Evolutionary conservation across 306 rosid genomes (phyloP), one percentile per base, ranked within the genome.

Genomic region (Lupinus albus): DNA sequence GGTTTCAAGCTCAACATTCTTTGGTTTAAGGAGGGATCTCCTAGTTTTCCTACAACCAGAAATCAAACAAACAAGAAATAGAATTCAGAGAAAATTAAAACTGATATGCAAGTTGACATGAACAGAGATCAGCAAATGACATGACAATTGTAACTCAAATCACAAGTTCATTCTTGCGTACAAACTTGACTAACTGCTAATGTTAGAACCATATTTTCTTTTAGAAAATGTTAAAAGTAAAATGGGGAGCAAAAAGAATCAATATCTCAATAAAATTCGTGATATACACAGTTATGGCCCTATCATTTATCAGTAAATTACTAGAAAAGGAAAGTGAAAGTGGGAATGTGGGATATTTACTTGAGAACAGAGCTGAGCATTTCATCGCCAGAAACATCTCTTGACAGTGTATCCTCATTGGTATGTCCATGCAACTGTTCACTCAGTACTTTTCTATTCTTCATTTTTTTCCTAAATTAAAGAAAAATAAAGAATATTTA

Each of bases 321-420:
- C 46, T 44, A 42, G 32, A 53, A 51, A 62, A 59, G n/a, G 54
- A 16, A 74, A 71, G 67, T n/a, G 17, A 35, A 52, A 46, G 56
- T 42, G n/a, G n/a, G n/a, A n/a, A n/a, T n/a, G 46, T 39, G 62
- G 64, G 41, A 76, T 59, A 64, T 35, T 85, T 85, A 85, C 95
- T 78, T 81, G 56, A 65, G 67, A 41, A 74, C 70, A 55, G 89
- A 78, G 74, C 72, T 68, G 76, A 81, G 78, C 68, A 78, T 69
- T 61, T 81, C 89, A 55, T 81, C 75, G 55, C 76, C 87, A 12
- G 84, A 78, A 64, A 53, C 78, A 45, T 85, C 70, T 54, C 68
- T 80, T 11, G 74, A 32, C 35, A 46, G 57, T 59, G 58, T 47
- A 42, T 51, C 75, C 44, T 53, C 71, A 44, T 35, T 20, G 61